A percentile compares a stretch with the other conserved stretches of the same genome.
These are phyloP conservation scores for Verbena officinalis DNA, from an alignment of 257 asterid species.

Conservation along the genomic window DNA sequence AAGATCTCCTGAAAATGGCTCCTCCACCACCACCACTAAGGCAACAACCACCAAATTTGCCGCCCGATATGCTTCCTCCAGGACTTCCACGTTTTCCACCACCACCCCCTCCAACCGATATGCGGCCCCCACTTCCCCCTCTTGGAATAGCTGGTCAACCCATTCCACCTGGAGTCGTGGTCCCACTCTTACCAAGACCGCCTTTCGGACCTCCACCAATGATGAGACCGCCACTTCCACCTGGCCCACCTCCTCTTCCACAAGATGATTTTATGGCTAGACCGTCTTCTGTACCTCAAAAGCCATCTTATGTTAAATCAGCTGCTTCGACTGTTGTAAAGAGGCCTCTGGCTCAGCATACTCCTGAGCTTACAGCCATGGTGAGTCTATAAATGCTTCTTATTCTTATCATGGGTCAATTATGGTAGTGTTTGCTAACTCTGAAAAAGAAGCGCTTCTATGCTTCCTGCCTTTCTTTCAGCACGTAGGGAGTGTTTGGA, in stretches of 20 bases:
- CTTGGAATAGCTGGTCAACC: constrained; percentile 75
- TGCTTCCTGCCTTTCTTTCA: no score
- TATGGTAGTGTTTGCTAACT: no score
- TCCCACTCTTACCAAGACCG: constrained; percentile 68
- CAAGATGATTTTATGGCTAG: constrained; percentile 53
- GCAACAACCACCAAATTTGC: constrained; percentile 66
- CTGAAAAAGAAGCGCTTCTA: no score
- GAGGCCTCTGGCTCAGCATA: constrained; percentile 99
- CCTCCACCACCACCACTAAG: constrained; percentile 81
- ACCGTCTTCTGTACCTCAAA: constrained; percentile 56
- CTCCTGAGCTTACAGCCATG: constrained; percentile 98
- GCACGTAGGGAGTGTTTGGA: no score
- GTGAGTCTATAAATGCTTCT: constrained; percentile 50
- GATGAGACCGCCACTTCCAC: constrained; percentile 98
- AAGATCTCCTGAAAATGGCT: constrained; percentile 58
- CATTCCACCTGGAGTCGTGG: constrained; percentile 75
- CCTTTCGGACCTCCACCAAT: constrained; percentile 78
- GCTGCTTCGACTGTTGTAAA: constrained; percentile 98
- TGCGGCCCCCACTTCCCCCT: constrained; percentile 57
- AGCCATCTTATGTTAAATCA: constrained; percentile 91
- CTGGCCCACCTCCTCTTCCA: constrained; percentile 89
- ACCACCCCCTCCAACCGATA: constrained; percentile 76
- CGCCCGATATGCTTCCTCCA: constrained; percentile 65
- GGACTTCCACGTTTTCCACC: constrained; percentile 66
- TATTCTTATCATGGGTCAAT: no score